Percentiles rank a stretch among this genome's conserved stretches.
Conservation (phyloP, 768 basidiomycete genomes). For the Lactifluus piperatus region DNA sequence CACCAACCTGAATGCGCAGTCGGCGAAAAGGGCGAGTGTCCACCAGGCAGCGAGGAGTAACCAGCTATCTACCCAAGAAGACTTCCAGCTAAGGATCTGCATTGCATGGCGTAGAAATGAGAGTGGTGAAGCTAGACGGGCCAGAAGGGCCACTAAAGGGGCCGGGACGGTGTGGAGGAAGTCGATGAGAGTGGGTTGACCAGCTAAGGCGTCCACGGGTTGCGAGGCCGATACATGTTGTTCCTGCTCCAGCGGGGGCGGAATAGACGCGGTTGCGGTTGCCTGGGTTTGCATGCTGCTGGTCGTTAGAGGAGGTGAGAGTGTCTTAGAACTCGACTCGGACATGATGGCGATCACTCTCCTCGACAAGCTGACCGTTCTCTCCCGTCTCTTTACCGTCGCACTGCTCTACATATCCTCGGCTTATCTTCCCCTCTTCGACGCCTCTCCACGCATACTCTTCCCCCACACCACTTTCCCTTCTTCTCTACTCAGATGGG, state of each 20-base stretch:
- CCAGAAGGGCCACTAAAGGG: constrained; percentile 50
- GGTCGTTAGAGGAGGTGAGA: no score
- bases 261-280: background rate
- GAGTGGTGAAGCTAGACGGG: constrained; percentile 51
- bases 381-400: background rate
- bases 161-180: constrained; percentile 55
- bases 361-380: constrained; percentile 13
- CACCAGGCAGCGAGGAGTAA: constrained; percentile 70
- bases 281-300: constrained; percentile 1
- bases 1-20: constrained; percentile 37
- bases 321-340: no score
- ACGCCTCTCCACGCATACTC: constrained; percentile 12
- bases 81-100: constrained; percentile 51
- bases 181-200: constrained; percentile 27
- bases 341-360: no score
- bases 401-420: constrained; percentile 10
- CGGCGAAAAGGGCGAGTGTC: constrained; percentile 54
- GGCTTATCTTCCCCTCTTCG: constrained; percentile 15
- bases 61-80: constrained; percentile 51
- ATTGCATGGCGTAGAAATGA: constrained; percentile 33
- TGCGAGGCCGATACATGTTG: background rate
- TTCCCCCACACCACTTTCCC: background rate
- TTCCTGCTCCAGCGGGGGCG: background rate
- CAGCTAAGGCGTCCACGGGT: constrained; percentile 5
- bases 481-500: constrained; percentile 65